phyloP scores from a whole-genome alignment of 2,329 filamentous ascomycete genomes.

The Alternaria conjuncta region DNA sequence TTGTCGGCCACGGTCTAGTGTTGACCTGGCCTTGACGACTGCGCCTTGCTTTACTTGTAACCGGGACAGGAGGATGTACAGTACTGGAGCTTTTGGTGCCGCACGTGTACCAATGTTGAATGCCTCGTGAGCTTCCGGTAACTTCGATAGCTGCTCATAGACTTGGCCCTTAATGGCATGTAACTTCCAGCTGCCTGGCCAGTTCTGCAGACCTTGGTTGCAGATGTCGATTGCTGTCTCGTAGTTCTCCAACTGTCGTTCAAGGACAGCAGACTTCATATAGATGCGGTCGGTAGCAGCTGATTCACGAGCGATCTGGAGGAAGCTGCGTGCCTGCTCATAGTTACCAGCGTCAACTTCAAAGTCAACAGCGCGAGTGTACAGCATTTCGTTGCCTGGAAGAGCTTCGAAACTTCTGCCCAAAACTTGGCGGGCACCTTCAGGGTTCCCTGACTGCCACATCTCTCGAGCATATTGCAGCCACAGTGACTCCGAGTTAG shows the following conservation, averaged over 20 bases:
- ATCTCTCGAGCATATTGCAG: constrained; percentile 95
- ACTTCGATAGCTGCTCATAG: constrained; percentile 81
- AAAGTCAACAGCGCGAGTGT: constrained; percentile 93
- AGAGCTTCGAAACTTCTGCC: constrained; percentile 93
- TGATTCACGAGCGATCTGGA: constrained; percentile 82
- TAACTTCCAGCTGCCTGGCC: constrained; percentile 84
- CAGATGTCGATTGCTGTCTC: constrained; percentile 86
- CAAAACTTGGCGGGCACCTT: constrained; percentile 84
- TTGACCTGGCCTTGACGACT: constrained; percentile 88
- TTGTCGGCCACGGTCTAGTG: constrained; percentile 88
- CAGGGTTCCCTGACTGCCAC: constrained; percentile 85
- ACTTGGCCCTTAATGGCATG: constrained; percentile 99
- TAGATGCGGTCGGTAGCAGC: constrained; percentile 95
- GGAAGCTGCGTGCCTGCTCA: constrained; percentile 80
- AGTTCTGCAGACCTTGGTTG: constrained; percentile 83
- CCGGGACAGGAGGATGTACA: constrained; percentile 88
- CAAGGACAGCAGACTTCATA: constrained; percentile 95
- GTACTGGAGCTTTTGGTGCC: constrained; percentile 79
- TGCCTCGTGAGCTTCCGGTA: constrained; percentile 85
- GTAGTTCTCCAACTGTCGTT: constrained; percentile 79
- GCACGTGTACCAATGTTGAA: constrained; percentile 88
- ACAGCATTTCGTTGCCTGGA: constrained; percentile 96
- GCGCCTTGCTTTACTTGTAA: constrained; percentile 86
- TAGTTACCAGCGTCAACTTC: constrained; percentile 88
- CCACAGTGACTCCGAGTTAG: constrained; percentile 90